phyloP scores from a whole-genome alignment of 192 early-diverging fungal genomes.

The Funneliformis geosporum region DNA sequence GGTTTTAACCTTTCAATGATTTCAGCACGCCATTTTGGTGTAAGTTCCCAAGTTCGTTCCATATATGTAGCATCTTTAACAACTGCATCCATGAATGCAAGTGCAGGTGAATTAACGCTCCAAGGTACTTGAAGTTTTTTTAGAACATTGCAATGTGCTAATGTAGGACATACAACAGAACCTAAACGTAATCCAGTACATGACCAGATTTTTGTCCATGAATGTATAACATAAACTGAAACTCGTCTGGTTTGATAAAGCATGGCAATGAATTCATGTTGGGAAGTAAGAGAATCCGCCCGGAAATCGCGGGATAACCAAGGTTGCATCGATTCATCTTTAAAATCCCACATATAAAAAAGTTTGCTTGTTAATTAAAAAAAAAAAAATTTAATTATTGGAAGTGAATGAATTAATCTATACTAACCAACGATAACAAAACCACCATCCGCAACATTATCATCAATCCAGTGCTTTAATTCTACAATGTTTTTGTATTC shows the following conservation, averaged over 20 bases:
- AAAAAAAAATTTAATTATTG: slow-evolving; percentile 1
- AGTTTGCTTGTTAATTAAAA: neutral
- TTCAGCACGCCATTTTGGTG: slow-evolving; percentile 65
- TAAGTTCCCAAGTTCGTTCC: slow-evolving; percentile 77
- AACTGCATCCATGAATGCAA: slow-evolving; percentile 81
- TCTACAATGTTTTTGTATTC: slow-evolving; percentile 76
- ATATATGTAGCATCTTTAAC: slow-evolving; percentile 70
- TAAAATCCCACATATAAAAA: neutral
- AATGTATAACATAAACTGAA: slow-evolving; percentile 86
- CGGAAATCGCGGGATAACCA: slow-evolving; percentile 84
- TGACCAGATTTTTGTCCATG: slow-evolving; percentile 94
- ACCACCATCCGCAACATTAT: slow-evolving; percentile 76
- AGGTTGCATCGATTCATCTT: slow-evolving; percentile 94
- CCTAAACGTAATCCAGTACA: slow-evolving; percentile 89
- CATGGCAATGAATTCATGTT: slow-evolving; percentile 64
- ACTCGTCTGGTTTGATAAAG: slow-evolving; percentile 66
- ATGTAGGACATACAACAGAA: slow-evolving; percentile 85
- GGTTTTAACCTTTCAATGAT: slow-evolving; percentile 45
- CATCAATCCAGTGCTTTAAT: slow-evolving; percentile 74
- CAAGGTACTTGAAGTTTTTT: slow-evolving; percentile 87
- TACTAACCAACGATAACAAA: slow-evolving; percentile 76
- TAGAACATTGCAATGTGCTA: slow-evolving; percentile 66
- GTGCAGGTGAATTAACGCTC: slow-evolving; percentile 88
- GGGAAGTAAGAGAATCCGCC: slow-evolving; percentile 76
- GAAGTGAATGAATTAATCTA: neutral